Conservation (phyloP, 2,329 filamentous ascomycete species). For the Botrytis fabae region DNA sequence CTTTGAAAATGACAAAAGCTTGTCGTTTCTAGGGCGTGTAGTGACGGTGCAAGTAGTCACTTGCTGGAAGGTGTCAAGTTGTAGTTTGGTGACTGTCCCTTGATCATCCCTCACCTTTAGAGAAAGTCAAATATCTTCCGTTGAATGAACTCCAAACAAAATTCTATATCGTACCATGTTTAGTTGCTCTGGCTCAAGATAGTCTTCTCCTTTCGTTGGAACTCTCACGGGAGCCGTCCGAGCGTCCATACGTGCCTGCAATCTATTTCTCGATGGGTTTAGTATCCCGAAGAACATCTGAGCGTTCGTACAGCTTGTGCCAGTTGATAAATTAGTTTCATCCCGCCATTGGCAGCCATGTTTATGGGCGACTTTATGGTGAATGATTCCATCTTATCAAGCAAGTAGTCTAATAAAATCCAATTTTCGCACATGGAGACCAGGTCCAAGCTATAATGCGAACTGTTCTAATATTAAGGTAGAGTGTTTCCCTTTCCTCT, state of each 20-base stretch:
- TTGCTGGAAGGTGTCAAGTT: background rate
- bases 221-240: background rate
- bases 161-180: background rate
- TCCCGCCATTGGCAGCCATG: background rate
- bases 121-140: background rate
- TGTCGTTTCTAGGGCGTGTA: background rate
- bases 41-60: background rate
- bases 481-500: constrained; percentile 3
- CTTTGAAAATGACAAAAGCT: background rate
- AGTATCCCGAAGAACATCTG: constrained; percentile 11
- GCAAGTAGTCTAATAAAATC: background rate
- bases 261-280: background rate
- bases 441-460: constrained; percentile 8
- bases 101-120: background rate
- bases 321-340: background rate
- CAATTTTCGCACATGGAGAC: background rate
- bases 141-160: background rate
- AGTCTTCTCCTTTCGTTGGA: background rate
- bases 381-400: constrained; percentile 5
- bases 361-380: background rate
- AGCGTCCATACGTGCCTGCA: background rate
- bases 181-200: background rate
- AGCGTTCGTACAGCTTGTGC: constrained; percentile 9
- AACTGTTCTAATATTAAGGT: constrained; percentile 11
- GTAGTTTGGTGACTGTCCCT: background rate